phyloP scores from a whole-genome alignment of 179 eudicot species.

The Silene noctiflora region DNA sequence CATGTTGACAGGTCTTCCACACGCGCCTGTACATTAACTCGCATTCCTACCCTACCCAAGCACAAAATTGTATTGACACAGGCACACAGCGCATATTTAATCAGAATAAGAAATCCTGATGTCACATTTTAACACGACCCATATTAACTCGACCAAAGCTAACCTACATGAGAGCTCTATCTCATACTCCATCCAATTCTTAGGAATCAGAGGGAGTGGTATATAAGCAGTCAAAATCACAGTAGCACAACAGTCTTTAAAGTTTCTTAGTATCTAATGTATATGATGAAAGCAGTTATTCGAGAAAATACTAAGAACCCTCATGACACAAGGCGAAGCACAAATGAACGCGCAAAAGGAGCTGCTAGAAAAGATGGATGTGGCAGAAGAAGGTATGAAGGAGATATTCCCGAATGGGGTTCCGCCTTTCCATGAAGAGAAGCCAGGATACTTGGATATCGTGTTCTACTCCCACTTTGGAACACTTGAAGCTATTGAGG shows the following conservation, averaged over 20 bases:
- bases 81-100: not conserved
- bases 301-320: not conserved
- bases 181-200: not conserved
- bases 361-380: constrained; percentile 25
- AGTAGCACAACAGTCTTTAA: not conserved
- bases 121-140: not conserved
- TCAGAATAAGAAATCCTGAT: not conserved
- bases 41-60: not conserved
- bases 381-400: constrained; percentile 29
- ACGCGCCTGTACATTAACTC: too few species aligned
- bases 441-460: constrained; percentile 35
- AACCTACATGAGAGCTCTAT: not conserved
- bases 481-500: constrained; percentile 11
- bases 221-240: not conserved
- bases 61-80: too few species aligned
- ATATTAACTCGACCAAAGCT: not conserved
- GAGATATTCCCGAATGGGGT: constrained; percentile 26
- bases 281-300: constrained; percentile 10
- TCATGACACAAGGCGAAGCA: constrained; percentile 23
- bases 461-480: constrained; percentile 26
- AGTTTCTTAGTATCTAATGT: not conserved
- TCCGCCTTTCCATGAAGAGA: constrained; percentile 21
- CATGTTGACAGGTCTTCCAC: too few species aligned
- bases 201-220: not conserved
- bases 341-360: constrained; percentile 13